Evolutionary conservation across 108 stramenopile genomes (phyloP).

Genomic region (Cyclotella kingstonii): DNA sequence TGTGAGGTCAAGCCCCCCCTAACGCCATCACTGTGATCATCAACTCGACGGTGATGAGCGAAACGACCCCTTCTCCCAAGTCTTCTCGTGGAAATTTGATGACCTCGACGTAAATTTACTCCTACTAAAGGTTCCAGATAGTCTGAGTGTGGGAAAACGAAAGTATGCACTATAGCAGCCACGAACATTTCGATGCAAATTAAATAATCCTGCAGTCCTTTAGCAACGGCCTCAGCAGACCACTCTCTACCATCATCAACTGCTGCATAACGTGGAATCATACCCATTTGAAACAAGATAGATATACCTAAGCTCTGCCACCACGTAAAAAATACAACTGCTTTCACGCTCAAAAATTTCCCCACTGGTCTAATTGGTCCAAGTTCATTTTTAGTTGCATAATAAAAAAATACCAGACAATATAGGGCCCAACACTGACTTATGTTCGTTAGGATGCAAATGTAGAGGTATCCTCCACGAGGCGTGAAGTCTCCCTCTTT

Average conservation of each 20-base stretch:
- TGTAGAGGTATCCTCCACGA: constrained; percentile 81
- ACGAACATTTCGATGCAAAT: constrained; percentile 98
- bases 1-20: no score
- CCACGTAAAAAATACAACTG: constrained; percentile 96
- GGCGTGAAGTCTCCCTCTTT: constrained; percentile 87
- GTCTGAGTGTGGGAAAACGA: constrained; percentile 93
- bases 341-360: constrained; percentile 94
- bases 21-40: constrained; percentile 52
- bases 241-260: constrained; percentile 46
- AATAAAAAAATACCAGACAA: constrained; percentile 93
- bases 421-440: constrained; percentile 97
- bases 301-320: constrained; percentile 88
- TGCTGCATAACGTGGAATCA: constrained; percentile 76
- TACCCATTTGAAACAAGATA: constrained; percentile 77
- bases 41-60: constrained; percentile 29
- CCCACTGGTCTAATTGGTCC: constrained; percentile 88
- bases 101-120: constrained; percentile 27
- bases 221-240: constrained; percentile 90
- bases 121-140: constrained; percentile 73
- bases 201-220: constrained; percentile 94
- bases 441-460: constrained; percentile 85
- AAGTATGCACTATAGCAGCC: constrained; percentile 89
- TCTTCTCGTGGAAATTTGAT: constrained; percentile 32
- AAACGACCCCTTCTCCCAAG: constrained; percentile 38
- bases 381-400: constrained; percentile 88